These are phyloP conservation scores for Penicillium riverlandense DNA, from an alignment of 495 filamentous ascomycete genomes.

Conservation along the genomic window DNA sequence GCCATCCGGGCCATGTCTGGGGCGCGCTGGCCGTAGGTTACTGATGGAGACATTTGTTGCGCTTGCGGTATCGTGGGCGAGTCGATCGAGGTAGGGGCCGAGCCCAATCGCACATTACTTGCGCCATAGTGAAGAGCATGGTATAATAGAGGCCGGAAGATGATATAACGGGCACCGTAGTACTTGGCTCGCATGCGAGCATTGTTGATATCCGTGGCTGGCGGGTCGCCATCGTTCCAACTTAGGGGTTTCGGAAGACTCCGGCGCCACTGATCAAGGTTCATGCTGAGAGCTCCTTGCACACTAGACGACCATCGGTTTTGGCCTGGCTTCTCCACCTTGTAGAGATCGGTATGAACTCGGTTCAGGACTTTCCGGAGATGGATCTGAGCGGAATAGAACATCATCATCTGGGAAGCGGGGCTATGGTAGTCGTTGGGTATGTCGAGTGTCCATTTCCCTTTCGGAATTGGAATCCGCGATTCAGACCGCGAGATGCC, in stretches of 20 bases:
- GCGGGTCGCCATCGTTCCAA: conserved; percentile 64
- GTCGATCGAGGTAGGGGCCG: conserved; percentile 17
- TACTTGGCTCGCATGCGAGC: conserved; percentile 90
- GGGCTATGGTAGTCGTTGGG: conserved; percentile 24
- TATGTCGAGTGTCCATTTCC: conserved; percentile 23
- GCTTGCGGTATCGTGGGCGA: conserved; percentile 29
- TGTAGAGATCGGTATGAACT: conserved; percentile 74
- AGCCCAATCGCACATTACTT: conserved; percentile 14
- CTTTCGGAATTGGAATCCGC: conserved; percentile 56
- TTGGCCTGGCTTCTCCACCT: conserved; percentile 42
- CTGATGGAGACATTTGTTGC: conserved; percentile 24
- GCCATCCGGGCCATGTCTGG: conserved; percentile 25
- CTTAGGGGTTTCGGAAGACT: conserved; percentile 40
- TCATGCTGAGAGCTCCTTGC: conserved; percentile 33
- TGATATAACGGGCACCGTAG: conserved; percentile 86
- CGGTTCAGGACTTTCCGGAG: conserved; percentile 79
- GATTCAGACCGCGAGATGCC: conserved; percentile 67
- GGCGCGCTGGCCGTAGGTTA: conserved; percentile 15
- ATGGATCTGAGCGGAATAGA: conserved; percentile 80
- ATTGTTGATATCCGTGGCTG: conserved; percentile 67
- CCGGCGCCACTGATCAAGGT: conserved; percentile 43
- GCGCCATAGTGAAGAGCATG: conserved; percentile 49
- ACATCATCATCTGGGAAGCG: conserved; percentile 49
- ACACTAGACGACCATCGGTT: conserved; percentile 24
- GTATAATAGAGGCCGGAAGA: conserved; percentile 74